Percentiles rank a stretch among this genome's conserved stretches.
These are phyloP conservation scores for Cladosporium sp. DNA, from an alignment of 2,329 filamentous ascomycete species.

Conservation along the genomic window DNA sequence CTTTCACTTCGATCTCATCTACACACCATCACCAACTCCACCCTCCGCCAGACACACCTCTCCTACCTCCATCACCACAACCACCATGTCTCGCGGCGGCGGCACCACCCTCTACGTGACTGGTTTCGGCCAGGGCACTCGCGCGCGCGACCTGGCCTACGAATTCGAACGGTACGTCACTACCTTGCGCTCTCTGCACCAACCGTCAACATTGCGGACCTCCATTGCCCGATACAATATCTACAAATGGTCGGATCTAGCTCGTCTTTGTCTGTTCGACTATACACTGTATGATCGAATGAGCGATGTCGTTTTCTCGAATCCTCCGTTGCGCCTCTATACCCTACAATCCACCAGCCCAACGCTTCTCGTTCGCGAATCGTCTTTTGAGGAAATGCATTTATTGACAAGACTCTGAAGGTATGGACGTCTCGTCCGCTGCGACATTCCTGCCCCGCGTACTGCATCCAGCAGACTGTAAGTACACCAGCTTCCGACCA, in stretches of 20 bases:
- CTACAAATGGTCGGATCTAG: not conserved
- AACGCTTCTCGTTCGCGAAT: not conserved
- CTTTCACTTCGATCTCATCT: not conserved
- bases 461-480: slow-evolving; percentile 93
- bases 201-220: not conserved
- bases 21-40: not conserved
- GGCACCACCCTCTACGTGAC: slow-evolving; percentile 96
- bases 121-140: slow-evolving; percentile 97
- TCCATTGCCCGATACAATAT: not conserved
- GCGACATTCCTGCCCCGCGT: slow-evolving; percentile 93
- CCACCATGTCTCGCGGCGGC: slow-evolving; percentile 76
- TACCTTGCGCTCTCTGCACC: slow-evolving; percentile 28
- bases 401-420: slow-evolving; percentile 53
- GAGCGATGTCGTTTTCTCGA: no score
- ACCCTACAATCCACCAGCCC: not conserved
- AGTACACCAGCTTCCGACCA: slow-evolving; percentile 41
- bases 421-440: slow-evolving; percentile 95
- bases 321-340: no score
- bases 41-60: not conserved
- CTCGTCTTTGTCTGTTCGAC: slow-evolving; percentile 18
- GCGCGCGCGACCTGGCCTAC: slow-evolving; percentile 98
- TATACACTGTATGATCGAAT: not conserved
- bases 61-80: not conserved
- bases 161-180: slow-evolving; percentile 99
- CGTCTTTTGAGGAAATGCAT: not conserved